Evolutionary conservation across 2,329 filamentous ascomycete genomes (phyloP), one percentile per base, ranked within the genome.

Genomic region (Leptographium wingfieldii): DNA sequence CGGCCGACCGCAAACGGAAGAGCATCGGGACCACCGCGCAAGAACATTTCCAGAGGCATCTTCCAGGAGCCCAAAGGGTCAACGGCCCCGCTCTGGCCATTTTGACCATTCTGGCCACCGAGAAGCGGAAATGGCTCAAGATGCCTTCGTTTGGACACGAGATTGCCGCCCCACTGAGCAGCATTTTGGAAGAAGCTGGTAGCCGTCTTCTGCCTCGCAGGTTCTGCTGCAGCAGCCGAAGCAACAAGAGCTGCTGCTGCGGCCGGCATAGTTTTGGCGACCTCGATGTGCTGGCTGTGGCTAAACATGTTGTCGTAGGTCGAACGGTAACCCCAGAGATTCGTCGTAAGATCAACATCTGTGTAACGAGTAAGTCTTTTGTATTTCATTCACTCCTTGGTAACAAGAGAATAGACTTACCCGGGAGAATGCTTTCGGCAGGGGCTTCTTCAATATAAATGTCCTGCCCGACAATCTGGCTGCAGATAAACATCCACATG

Each of bases 401-500:
- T 31, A 31, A 11, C 33, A 46, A n/a, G 19, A 46, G 16, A n/a
- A 16, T n/a, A 22, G 10, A 31, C 49, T 29, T 10, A 53, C 57
- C n/a, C 11, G n/a, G 9, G 25, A 33, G 25, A n/a, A 55, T 29
- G 22, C 57, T 38, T 16, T 31, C 31, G 19, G 19, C 9, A 6
- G 29, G 19, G 2, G 9, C 52, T 22, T 49, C 7, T 14, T n/a
- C 16, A 46, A 55, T 52, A 55, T 55, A 60, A 27, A 60, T 54
- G n/a, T 53, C 19, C 9, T 48, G 38, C 27, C 46, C 38, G 19
- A 54, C 48, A 16, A 57, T 52, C 38, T 57, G 59, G 55, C 55
- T 57, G 38, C 48, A 54, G 49, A 60, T 56, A 3, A 53, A 6
- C 10, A 33, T 2, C 62, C 62, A 63, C 31, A 59, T 54, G 25